Evolutionary conservation across 192 early-diverging fungal species (phyloP).

Genomic region (Funneliformis geosporum): DNA sequence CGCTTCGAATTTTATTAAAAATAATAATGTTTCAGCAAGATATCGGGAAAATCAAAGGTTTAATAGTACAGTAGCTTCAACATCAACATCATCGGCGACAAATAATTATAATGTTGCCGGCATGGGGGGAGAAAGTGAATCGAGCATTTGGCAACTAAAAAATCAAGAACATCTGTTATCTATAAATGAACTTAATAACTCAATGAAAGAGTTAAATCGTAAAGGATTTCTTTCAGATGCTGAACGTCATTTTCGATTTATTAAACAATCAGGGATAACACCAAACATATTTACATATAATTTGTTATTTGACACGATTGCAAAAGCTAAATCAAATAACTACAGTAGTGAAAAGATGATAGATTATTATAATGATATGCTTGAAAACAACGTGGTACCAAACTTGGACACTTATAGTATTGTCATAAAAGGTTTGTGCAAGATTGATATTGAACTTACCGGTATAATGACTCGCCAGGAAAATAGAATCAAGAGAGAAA

Average conservation of each 20-base stretch:
- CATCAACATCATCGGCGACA: neutral
- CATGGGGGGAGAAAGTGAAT: neutral
- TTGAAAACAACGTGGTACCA: constrained; percentile 12
- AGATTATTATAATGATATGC: constrained; percentile 24
- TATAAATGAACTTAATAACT: constrained; percentile 9
- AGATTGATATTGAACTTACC: constrained; percentile 17
- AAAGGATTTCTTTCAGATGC: neutral
- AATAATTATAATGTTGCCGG: neutral
- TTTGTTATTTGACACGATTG: constrained; percentile 14
- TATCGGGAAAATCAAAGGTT: neutral
- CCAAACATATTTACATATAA: constrained; percentile 20
- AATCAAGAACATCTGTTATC: neutral
- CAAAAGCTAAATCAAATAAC: neutral
- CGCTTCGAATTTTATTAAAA: neutral
- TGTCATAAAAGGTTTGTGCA: constrained; percentile 1
- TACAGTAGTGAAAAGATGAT: neutral
- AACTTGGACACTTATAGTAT: constrained; percentile 9
- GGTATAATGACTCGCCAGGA: neutral
- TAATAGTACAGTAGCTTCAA: neutral
- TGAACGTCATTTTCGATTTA: neutral
- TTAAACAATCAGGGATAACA: neutral
- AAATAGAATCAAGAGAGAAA: neutral
- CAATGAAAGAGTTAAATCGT: neutral
- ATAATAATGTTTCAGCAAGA: neutral
- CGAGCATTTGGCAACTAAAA: neutral